Evolutionary conservation across 352 stramenopile genomes (phyloP).

Genomic region (Thalassiosira oceanica): DNA sequence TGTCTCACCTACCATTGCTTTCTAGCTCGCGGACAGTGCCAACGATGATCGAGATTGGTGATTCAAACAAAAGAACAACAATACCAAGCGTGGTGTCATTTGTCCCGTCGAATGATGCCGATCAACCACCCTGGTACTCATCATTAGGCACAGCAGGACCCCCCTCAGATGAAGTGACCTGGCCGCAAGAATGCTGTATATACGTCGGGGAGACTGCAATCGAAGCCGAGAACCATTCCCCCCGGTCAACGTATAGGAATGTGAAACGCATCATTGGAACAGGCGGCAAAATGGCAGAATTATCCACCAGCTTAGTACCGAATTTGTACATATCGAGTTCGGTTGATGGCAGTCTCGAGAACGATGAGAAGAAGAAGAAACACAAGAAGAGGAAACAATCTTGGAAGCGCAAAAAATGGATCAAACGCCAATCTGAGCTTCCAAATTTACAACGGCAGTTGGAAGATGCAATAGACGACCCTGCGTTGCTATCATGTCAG

Average conservation of each 20-base stretch:
- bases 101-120: slow-evolving; percentile 9
- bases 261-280: slow-evolving; percentile 76
- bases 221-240: slow-evolving; percentile 35
- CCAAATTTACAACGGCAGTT: slow-evolving; percentile 53
- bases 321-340: slow-evolving; percentile 38
- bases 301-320: slow-evolving; percentile 56
- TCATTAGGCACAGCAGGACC: slow-evolving; percentile 1
- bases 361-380: slow-evolving; percentile 8
- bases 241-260: slow-evolving; percentile 58
- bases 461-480: slow-evolving; percentile 51
- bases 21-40: slow-evolving; percentile 33
- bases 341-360: neutral
- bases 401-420: slow-evolving; percentile 21
- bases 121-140: neutral
- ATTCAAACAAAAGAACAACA: slow-evolving; percentile 35
- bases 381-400: slow-evolving; percentile 46
- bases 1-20: too few species aligned
- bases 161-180: neutral
- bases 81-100: slow-evolving; percentile 70
- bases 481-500: slow-evolving; percentile 40
- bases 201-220: slow-evolving; percentile 51
- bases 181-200: slow-evolving; percentile 14
- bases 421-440: slow-evolving; percentile 1
- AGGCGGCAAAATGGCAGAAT: slow-evolving; percentile 35
- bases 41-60: slow-evolving; percentile 52